These are phyloP conservation scores for Exophiala calicioides DNA, from an alignment of 2,329 filamentous ascomycete genomes.

Conservation along the genomic window DNA sequence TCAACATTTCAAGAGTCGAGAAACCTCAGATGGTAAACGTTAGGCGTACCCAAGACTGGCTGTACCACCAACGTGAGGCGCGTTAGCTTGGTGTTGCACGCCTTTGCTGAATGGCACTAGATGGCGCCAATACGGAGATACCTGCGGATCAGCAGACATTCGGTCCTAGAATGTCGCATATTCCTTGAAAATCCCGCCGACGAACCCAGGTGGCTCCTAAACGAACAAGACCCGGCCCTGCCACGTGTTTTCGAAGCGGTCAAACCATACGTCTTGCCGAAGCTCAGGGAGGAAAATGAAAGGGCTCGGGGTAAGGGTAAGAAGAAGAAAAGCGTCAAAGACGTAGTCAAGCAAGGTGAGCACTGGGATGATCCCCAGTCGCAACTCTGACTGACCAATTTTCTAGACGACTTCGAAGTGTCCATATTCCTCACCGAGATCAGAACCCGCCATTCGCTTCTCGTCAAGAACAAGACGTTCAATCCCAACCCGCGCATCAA, in stretches of 20 bases:
- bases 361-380: slow-evolving; percentile 19
- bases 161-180: slow-evolving; percentile 93
- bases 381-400: slow-evolving; percentile 1
- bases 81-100: not conserved
- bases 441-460: slow-evolving; percentile 77
- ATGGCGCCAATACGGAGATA: slow-evolving; percentile 53
- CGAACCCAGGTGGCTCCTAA: slow-evolving; percentile 79
- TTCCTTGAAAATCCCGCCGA: slow-evolving; percentile 91
- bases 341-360: slow-evolving; percentile 78
- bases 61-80: no score
- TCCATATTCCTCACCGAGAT: slow-evolving; percentile 90
- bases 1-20: no score
- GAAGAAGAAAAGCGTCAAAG: slow-evolving; percentile 81
- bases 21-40: no score
- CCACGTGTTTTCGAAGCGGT: slow-evolving; percentile 82
- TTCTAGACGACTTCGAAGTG: slow-evolving; percentile 87
- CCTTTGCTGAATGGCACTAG: not conserved
- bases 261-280: slow-evolving; percentile 82
- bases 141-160: slow-evolving; percentile 86
- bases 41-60: no score
- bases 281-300: slow-evolving; percentile 81
- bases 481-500: slow-evolving; percentile 53
- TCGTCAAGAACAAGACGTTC: slow-evolving; percentile 82
- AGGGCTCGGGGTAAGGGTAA: slow-evolving; percentile 60
- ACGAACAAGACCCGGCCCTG: slow-evolving; percentile 72